Base-by-base conservation (phyloP, 2,329 filamentous ascomycete genomes). In the Akanthomyces dipterigenus region DNA sequence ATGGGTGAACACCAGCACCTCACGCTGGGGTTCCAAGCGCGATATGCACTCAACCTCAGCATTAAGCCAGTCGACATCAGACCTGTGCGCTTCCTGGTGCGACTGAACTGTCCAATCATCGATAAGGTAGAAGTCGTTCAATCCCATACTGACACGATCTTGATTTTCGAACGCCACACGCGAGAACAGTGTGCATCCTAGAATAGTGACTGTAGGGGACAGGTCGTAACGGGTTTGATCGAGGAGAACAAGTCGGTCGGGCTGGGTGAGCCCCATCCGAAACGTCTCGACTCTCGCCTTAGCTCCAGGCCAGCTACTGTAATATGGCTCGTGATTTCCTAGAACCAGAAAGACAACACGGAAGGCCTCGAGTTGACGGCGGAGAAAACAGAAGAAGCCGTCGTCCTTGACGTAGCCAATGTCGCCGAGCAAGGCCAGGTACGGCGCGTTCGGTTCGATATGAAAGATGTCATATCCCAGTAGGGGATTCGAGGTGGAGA, bases 251-350 rank as follows among this genome's bases (percentile, higher is more conserved):
- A 61, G 40, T 60, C 26, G 54, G 55, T 43, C 55, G 60, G 43
- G 55, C 28, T 43, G 31, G 55, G 20, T 20, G 5, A 26, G 43
- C 16, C 61, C 48, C 40, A 24, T 49, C 11, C 34, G 49, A 34
- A 58, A 58, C n/a, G n/a, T n/a, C 43, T 40, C 43, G 55, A 58
- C 24, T n/a, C 43, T 59, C 16, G 43, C 49, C 50, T 38, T 61
- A 11, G 55, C 51, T 26, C 22, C 46, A 20, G 42, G 56, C 50
- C 61, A 43, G 34, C 31, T 49, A 38, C 31, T 36, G 24, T 56
- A 61, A 63, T 77, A 79, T 2, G 78, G 73, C 64, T 82, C 79
- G 65, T 81, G 77, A 63, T 82, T 82, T 2, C 79, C 78, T 7
- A 77, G 67, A 0, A 81, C 65, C 40, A 77, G 73, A 61, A 81